A percentile compares a stretch with the other conserved stretches of the same genome.
These are phyloP conservation scores for Stipa capillata DNA, from an alignment of 176 grass and related monocot genomes.

Conservation along the genomic window DNA sequence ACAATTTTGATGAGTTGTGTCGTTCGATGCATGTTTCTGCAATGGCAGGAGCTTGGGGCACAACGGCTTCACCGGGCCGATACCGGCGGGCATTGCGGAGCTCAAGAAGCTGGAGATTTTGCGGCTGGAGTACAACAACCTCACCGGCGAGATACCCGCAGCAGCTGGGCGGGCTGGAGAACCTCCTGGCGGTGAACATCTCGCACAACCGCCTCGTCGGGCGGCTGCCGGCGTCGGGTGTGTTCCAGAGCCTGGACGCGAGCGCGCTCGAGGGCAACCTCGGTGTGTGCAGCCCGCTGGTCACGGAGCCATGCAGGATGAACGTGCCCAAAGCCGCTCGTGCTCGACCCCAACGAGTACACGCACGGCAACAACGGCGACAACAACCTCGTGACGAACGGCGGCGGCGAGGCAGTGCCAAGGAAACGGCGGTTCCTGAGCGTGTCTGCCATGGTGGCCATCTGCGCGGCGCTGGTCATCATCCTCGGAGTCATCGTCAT, in stretches of 20 bases:
- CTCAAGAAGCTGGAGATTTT: conserved; percentile 90
- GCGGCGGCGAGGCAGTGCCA: not conserved
- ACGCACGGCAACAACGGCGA: conserved; percentile 24
- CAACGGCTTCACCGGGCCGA: conserved; percentile 61
- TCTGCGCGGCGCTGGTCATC: conserved; percentile 58
- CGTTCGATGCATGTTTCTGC: not conserved
- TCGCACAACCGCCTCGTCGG: conserved; percentile 84
- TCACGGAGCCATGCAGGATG: conserved; percentile 70
- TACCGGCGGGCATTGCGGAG: conserved; percentile 48
- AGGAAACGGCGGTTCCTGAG: conserved; percentile 53
- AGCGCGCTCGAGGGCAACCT: conserved; percentile 87
- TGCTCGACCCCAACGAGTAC: conserved; percentile 79
- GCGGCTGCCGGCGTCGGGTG: conserved; percentile 55
- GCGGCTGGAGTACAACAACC: conserved; percentile 68
- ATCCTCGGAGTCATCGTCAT: conserved; percentile 40
- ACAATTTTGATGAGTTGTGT: too few species aligned
- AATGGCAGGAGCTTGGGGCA: conserved; percentile 68
- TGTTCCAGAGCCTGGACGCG: conserved; percentile 86
- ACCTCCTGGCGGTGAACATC: conserved; percentile 78
- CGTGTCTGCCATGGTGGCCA: conserved; percentile 67
- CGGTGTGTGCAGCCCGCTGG: conserved; percentile 83
- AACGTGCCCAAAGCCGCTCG: conserved; percentile 85
- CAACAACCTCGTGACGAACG: conserved; percentile 20
- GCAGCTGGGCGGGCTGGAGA: conserved; percentile 66
- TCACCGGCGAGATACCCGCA: conserved; percentile 80